Evolutionary conservation across 176 grass and related monocot species (phyloP).

Genomic region (Aegilops bicornis): DNA sequence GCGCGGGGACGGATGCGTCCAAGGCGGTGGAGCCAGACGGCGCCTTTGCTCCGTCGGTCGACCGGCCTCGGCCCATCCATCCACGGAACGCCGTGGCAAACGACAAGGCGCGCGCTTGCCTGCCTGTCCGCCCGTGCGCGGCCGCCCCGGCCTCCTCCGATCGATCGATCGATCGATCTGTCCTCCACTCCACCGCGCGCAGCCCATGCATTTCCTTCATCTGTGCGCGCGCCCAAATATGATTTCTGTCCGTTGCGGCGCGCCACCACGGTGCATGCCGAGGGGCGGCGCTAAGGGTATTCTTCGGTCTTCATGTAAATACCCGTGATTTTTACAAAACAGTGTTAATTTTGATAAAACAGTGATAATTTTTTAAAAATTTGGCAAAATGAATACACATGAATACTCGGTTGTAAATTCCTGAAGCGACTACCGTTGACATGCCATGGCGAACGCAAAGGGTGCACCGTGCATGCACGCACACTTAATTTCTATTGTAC

Average conservation of each 20-base stretch:
- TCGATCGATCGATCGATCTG: neutral
- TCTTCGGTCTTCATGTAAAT: too few relatives aligned
- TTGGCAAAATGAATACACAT: too few relatives aligned
- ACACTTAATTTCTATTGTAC: too few relatives aligned
- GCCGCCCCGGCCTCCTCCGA: neutral
- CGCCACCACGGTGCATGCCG: neutral
- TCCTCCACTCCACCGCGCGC: neutral
- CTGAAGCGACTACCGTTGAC: too few relatives aligned
- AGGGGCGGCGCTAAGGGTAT: too few relatives aligned
- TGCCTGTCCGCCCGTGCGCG: neutral
- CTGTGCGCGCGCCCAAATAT: too few relatives aligned
- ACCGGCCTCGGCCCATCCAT: neutral
- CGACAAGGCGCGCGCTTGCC: neutral
- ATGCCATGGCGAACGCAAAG: too few relatives aligned
- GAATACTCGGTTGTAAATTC: too few relatives aligned
- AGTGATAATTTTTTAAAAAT: too few relatives aligned
- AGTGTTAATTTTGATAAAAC: too few relatives aligned
- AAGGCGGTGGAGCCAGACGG: neutral
- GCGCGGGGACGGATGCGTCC: neutral
- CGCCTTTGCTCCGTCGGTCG: neutral
- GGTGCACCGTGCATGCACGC: too few relatives aligned
- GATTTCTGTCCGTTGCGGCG: neutral
- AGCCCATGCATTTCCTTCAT: neutral
- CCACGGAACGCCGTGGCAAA: neutral
- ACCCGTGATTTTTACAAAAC: too few relatives aligned